phyloP scores from a whole-genome alignment of 2,329 filamentous ascomycete species.

The Fusarium illudens region DNA sequence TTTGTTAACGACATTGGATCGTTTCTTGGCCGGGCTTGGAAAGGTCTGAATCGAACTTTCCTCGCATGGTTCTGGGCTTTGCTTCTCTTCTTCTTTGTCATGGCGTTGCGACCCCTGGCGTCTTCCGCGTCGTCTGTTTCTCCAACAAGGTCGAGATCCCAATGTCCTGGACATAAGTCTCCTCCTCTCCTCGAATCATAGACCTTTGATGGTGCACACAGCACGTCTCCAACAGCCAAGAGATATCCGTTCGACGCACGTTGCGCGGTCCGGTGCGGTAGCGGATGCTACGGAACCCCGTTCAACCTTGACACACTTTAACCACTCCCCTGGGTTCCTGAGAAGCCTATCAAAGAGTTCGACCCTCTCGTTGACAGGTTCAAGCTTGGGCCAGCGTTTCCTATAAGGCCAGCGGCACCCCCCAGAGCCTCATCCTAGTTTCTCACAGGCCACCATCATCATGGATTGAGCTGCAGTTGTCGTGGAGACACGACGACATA shows the following conservation, averaged over 20 bases:
- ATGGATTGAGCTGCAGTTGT: conserved; percentile 36
- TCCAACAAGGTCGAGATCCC: conserved; percentile 16
- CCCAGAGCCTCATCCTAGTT: conserved; percentile 15
- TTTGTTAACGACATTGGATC: conserved; percentile 4
- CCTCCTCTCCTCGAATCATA: conserved; percentile 31
- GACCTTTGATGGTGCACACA: conserved; percentile 30
- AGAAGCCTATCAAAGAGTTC: conserved; percentile 2
- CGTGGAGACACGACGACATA: conserved; percentile 20
- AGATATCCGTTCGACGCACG: conserved; percentile 2
- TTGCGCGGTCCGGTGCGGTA: conserved; percentile 7
- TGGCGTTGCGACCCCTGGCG: conserved; percentile 10
- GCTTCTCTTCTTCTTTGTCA: conserved; percentile 11
- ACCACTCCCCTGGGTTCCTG: conserved; percentile 25
- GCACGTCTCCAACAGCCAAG: neutral
- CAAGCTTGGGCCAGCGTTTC: conserved; percentile 15
- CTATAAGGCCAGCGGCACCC: conserved; percentile 12
- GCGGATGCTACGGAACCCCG: conserved; percentile 6
- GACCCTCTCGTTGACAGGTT: neutral
- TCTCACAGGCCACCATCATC: conserved; percentile 3
- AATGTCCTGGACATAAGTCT: neutral
- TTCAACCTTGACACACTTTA: conserved; percentile 14
- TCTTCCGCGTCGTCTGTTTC: neutral
- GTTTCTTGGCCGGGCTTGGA: neutral
- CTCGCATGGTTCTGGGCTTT: conserved; percentile 3
- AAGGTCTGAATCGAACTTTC: neutral